Percentiles rank a stretch among this genome's conserved stretches.
Conservation (phyloP, 805 yeast genomes). For the Metschnikowia continentalis region DNA sequence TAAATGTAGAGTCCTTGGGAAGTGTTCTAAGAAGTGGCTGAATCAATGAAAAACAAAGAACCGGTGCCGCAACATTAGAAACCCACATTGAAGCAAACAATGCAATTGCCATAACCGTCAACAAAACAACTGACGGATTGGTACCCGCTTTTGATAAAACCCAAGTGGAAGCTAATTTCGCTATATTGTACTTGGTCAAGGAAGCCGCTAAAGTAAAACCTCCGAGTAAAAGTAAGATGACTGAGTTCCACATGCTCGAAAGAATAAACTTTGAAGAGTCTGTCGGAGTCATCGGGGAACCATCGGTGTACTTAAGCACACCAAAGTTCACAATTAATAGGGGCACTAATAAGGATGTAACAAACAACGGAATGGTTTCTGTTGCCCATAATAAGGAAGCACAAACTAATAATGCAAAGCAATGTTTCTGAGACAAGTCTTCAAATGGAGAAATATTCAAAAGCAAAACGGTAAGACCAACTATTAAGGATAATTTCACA, state of each 20-base stretch:
- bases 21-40: slow-evolving; percentile 42
- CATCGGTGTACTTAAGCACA: slow-evolving; percentile 48
- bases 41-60: slow-evolving; percentile 47
- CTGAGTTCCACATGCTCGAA: slow-evolving; percentile 51
- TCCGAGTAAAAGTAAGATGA: slow-evolving; percentile 47
- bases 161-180: slow-evolving; percentile 47
- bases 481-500: slow-evolving; percentile 45
- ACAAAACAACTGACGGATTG: slow-evolving; percentile 43
- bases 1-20: slow-evolving; percentile 39
- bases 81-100: slow-evolving; percentile 56
- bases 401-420: slow-evolving; percentile 63
- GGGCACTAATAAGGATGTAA: slow-evolving; percentile 48
- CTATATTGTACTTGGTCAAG: slow-evolving; percentile 50
- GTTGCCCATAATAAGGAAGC: slow-evolving; percentile 50
- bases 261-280: slow-evolving; percentile 44
- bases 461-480: slow-evolving; percentile 50
- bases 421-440: slow-evolving; percentile 63
- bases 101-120: slow-evolving; percentile 49
- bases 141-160: slow-evolving; percentile 49
- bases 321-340: slow-evolving; percentile 43
- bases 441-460: slow-evolving; percentile 56
- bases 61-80: slow-evolving; percentile 55
- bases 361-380: slow-evolving; percentile 48
- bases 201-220: slow-evolving; percentile 56
- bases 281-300: slow-evolving; percentile 39